Conservation (phyloP, 2,329 filamentous ascomycete genomes). For the Phialocephala sp. region DNA sequence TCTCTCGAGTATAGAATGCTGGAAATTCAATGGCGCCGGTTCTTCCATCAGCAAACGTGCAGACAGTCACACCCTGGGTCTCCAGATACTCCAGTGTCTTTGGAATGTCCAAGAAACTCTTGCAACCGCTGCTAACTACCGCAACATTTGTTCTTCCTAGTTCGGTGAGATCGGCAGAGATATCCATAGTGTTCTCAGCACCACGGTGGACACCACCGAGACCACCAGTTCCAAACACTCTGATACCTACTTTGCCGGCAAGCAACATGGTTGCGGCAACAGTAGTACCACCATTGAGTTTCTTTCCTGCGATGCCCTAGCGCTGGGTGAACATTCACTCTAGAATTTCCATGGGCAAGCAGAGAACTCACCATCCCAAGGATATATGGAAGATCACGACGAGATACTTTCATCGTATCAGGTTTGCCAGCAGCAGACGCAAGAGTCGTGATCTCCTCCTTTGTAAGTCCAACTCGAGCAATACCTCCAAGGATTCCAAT, state of each 20-base stretch:
- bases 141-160: slow-evolving; percentile 87
- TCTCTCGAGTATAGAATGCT: slow-evolving; percentile 90
- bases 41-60: slow-evolving; percentile 87
- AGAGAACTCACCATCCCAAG: slow-evolving; percentile 70
- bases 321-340: slow-evolving; percentile 14
- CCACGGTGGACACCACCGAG: slow-evolving; percentile 93
- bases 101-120: slow-evolving; percentile 93
- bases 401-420: slow-evolving; percentile 79
- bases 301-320: slow-evolving; percentile 68
- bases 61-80: slow-evolving; percentile 78
- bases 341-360: background rate
- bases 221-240: slow-evolving; percentile 92
- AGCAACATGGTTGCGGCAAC: slow-evolving; percentile 93
- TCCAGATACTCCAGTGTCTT: slow-evolving; percentile 81
- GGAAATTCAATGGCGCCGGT: slow-evolving; percentile 80
- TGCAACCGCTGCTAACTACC: slow-evolving; percentile 89
- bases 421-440: slow-evolving; percentile 67
- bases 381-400: slow-evolving; percentile 84
- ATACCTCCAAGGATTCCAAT: slow-evolving; percentile 86
- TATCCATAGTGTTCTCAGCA: slow-evolving; percentile 84
- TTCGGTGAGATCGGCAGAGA: slow-evolving; percentile 95
- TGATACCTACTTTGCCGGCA: slow-evolving; percentile 84
- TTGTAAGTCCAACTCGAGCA: slow-evolving; percentile 77
- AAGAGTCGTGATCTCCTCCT: slow-evolving; percentile 75
- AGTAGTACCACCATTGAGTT: slow-evolving; percentile 87